Base-by-base conservation (phyloP, 1,139 yeast genomes). In the Suhomyces yuchorum region DNA sequence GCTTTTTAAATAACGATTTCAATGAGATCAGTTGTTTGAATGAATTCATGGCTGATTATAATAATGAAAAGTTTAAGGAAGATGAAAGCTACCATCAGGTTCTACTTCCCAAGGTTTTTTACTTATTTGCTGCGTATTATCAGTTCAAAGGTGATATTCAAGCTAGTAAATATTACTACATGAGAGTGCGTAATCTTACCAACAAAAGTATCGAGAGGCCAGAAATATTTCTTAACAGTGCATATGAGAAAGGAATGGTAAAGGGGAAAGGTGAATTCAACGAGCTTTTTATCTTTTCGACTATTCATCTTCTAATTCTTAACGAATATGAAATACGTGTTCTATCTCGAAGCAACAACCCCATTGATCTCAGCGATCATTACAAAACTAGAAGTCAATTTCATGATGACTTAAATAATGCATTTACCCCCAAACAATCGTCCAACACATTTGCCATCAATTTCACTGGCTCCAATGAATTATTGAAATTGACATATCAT, bases 101-200 rank as follows among this genome's bases (percentile, higher is more conserved):
- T 9, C 50, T 77, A 11, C 52, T 72, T 3, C 74, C 80, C 0
- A 57, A 62, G 37, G 56, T 73, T 2, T 63, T 65, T 30, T 75
- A 73, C 51, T 51, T 77, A 14, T 65, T 68, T 46, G 83, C 72
- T 0, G 47, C 71, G 3, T 66, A 64, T 45, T 63, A 66, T 51
- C 82, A 78, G 39, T 53, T 60, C 34, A 55, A 60, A 17, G 75
- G 74, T 1, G 67, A 74, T 37, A 45, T 71, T 3, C 61, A 62
- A 26, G 63, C 67, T 1, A 71, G 81, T 2, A 68, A 73, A 47
- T 68, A 65, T 46, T 73, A 70, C 46, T 75, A 68, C 51, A 44
- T 62, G 34, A 70, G 68, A 51, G 68, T 70, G 3, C 52, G 61
- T 18, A 61, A 62, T 41, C 46, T 57, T 37, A 49, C 59, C 11